These are phyloP conservation scores for Paxillus ammoniavirescens DNA, from an alignment of 768 basidiomycete species.

Conservation along the genomic window DNA sequence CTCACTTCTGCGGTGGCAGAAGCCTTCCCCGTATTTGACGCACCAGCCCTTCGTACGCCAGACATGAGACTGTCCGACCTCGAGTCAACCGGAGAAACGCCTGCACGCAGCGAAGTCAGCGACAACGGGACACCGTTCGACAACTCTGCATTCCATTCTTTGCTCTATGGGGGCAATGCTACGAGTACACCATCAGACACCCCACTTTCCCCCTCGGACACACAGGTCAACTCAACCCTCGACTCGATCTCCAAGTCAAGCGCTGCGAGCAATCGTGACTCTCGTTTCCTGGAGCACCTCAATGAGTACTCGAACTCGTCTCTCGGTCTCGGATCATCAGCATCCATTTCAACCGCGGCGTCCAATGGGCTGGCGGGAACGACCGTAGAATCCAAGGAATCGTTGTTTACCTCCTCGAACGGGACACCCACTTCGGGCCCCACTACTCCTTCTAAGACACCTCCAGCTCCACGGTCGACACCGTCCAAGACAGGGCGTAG, in stretches of 20 bases:
- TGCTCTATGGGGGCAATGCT: slow-evolving; percentile 3
- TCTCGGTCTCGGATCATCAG: slow-evolving; percentile 7
- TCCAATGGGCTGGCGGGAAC: slow-evolving; percentile 8
- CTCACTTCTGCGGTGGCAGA: not conserved
- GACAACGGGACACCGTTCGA: slow-evolving; percentile 20
- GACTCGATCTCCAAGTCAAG: slow-evolving; percentile 1
- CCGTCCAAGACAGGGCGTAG: slow-evolving; percentile 17
- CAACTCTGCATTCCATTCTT: slow-evolving; percentile 11
- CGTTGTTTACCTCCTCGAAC: slow-evolving; percentile 27
- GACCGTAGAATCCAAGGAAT: slow-evolving; percentile 25
- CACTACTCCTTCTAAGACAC: slow-evolving; percentile 25
- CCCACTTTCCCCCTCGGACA: slow-evolving; percentile 7
- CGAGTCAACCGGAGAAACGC: slow-evolving; percentile 7
- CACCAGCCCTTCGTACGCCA: slow-evolving; percentile 9
- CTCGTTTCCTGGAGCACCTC: slow-evolving; percentile 26
- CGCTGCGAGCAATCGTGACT: not conserved
- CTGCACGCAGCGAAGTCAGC: slow-evolving; percentile 11
- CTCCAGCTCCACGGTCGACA: slow-evolving; percentile 1
- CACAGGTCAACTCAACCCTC: slow-evolving; percentile 9
- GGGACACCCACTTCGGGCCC: slow-evolving; percentile 20
- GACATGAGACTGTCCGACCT: slow-evolving; percentile 17
- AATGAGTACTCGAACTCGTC: slow-evolving; percentile 8
- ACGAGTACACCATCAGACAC: slow-evolving; percentile 3
- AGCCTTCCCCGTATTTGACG: not conserved
- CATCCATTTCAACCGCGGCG: slow-evolving; percentile 6